Evolutionary conservation across 2,329 filamentous ascomycete genomes (phyloP), one percentile per base, ranked within the genome.

Genomic region (Diaporthe sp.): DNA sequence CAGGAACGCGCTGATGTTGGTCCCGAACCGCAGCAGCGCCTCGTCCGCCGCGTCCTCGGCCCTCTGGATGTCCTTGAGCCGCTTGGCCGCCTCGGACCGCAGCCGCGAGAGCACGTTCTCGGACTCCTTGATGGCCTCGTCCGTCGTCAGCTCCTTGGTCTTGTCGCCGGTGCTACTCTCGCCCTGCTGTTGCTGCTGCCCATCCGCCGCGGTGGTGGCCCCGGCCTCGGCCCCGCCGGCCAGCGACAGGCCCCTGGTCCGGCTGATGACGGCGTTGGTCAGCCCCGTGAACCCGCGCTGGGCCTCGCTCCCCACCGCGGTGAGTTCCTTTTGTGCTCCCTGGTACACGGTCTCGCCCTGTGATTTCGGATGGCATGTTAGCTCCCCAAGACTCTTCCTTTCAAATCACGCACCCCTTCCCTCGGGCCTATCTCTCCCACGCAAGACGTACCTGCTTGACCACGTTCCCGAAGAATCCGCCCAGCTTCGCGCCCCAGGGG

Each of bases 41-140:
- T 98, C 97, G 82, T 99, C 97, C 10, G 97, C 97, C 5, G 96
- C 96, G 81, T 98, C 96, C 84, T 99, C 97, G 17, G 96, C 97
- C 79, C 92, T 91, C 81, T 98, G 94, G 28, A 98, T 92, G 75
- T 98, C 95, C 81, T 95, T 97, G 75, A 98, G 86, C 64, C 95
- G 91, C 84, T 95, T 95, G 35, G 94, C 88, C 6, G 95, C 95
- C 84, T 97, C 94, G 28, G 87, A 85, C 74, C 92, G 91, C 82
- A 98, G 91, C 58, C 94, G 91, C 7, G 93, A 91, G 40, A 98
- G 91, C 74, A 98, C 92, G 15, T 91, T 89, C 77, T 91, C 89
- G 3, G 87, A 87, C 45, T 90, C 85, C 76, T 84, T 83, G 42
- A 83, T 78, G 8, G 85, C 83, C 35, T 88, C 86, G 67, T 87